A percentile compares a stretch with the other conserved stretches of the same genome.
Conservation (phyloP, 2,329 filamentous ascomycete species). For the Botrytis squamosa region DNA sequence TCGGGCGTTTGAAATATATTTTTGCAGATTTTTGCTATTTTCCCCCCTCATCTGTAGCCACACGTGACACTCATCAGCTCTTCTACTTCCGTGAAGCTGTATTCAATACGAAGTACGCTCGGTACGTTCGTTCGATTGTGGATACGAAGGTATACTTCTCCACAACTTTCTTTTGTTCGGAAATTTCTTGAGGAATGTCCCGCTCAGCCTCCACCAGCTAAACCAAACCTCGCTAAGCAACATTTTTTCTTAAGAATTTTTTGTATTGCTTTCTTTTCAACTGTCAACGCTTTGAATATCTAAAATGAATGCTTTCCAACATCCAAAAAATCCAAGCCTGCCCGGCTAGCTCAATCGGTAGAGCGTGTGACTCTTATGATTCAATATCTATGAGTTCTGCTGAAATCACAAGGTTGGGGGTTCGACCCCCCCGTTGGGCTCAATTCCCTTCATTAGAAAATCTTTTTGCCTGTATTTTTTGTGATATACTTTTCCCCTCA, state of each 20-base stretch:
- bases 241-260: neutral
- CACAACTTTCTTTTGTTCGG: neutral
- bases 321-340: neutral
- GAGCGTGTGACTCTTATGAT: constrained; percentile 37
- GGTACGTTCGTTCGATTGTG: too few species aligned
- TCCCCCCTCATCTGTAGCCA: too few species aligned
- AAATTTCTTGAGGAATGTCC: neutral
- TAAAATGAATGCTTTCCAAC: accelerated
- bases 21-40: neutral
- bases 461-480: neutral
- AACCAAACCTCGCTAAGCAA: neutral
- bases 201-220: neutral
- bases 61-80: neutral
- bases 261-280: neutral
- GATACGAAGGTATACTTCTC: neutral
- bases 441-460: neutral
- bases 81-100: neutral
- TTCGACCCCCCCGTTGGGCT: constrained; percentile 16
- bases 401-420: constrained; percentile 16
- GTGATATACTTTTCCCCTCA: neutral
- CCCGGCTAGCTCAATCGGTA: constrained; percentile 39
- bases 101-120: too few species aligned
- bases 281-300: accelerated
- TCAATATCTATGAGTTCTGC: constrained; percentile 1
- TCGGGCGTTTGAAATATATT: neutral